Evolutionary conservation across 2,329 filamentous ascomycete species (phyloP).

Genomic region (Sporothrix luriei): DNA sequence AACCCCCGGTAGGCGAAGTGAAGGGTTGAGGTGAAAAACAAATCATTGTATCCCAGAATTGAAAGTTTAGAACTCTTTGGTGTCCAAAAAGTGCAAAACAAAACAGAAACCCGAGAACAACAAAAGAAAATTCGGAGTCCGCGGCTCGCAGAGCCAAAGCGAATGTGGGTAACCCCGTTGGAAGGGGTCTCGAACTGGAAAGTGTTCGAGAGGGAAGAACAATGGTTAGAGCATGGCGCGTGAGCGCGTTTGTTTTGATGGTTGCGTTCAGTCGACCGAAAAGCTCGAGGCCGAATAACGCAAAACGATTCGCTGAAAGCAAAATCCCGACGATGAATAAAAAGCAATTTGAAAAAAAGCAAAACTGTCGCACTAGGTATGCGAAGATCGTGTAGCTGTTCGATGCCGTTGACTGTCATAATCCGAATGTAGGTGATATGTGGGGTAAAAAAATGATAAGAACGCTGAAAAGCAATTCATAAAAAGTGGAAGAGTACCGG

Average conservation of each 20-base stretch:
- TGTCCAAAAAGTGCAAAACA: not conserved
- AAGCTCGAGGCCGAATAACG: not conserved
- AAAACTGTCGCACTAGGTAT: slow-evolving; percentile 21
- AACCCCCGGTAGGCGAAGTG: not conserved
- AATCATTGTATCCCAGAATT: slow-evolving; percentile 11
- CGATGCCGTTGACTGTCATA: slow-evolving; percentile 31
- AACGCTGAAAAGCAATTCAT: not conserved
- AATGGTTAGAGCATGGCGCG: slow-evolving; percentile 18
- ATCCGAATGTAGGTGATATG: slow-evolving; percentile 16
- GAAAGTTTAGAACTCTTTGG: slow-evolving; percentile 29
- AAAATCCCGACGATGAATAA: not conserved
- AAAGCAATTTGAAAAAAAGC: slow-evolving; percentile 5
- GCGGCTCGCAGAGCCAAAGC: slow-evolving; percentile 21
- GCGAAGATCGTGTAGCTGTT: slow-evolving; percentile 31
- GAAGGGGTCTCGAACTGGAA: not conserved
- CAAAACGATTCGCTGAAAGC: not conserved
- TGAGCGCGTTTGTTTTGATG: slow-evolving; percentile 26
- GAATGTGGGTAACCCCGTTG: slow-evolving; percentile 25
- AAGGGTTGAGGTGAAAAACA: slow-evolving; percentile 9
- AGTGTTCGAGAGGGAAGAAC: slow-evolving; percentile 10
- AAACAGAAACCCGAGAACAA: slow-evolving; percentile 20
- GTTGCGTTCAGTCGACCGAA: slow-evolving; percentile 2
- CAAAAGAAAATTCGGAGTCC: slow-evolving; percentile 20
- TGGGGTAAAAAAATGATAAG: not conserved
- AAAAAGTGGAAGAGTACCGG: slow-evolving; percentile 7